Evolutionary conservation across 208 protist genomes (phyloP), one percentile per base, ranked within the genome.

Genomic region (Trypanosoma conorhini): DNA sequence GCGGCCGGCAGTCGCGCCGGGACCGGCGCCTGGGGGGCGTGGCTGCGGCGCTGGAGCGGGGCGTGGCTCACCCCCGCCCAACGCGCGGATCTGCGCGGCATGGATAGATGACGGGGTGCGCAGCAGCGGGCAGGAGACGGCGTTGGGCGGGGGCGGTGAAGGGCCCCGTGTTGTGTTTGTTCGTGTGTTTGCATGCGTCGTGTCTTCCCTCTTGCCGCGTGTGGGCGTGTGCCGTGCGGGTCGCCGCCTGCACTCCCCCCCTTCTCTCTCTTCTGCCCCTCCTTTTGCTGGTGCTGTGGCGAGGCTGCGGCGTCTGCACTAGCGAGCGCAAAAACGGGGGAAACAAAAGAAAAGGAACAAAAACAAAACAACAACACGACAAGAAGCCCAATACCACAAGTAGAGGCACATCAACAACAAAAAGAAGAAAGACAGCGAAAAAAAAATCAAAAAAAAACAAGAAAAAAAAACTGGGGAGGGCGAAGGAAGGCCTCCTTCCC

Each of bases 61-160:
- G 9, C 71, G 40, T 77, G 78, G 55, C 71, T 92, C 12, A 77
- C 76, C n/a, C 72, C 81, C 10, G 52, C 70, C 10, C 83, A 92
- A 59, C 87, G 79, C 15, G 70, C 77, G 13, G 82, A 88, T 59
- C 50, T 92, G 1, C 33, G 67, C 42, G 50, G n/a, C 22, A 62
- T 72, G 64, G 33, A 61, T 9, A 35, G 19, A 35, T 1, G 58
- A 42, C 1, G 12, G 35, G 26, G 26, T 38, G 22, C 8, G 19
- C 35, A 59, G 1, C 22, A 17, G 30, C 17, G 26, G 38, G 8
- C 7, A 26, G 17, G 26, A 21, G 12, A 38, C 42, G 8, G 8
- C 42, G 42, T 2, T 3, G 15, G 42, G 15, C 8, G 9, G 15
- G 42, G 42, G 15, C 8, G 15, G 42, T 19, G 15, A 46, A 46